A percentile compares a stretch with the other conserved stretches of the same genome.
Conservation (phyloP, 176 grass and related monocot species). For the Ampelocalamus luodianensis region DNA sequence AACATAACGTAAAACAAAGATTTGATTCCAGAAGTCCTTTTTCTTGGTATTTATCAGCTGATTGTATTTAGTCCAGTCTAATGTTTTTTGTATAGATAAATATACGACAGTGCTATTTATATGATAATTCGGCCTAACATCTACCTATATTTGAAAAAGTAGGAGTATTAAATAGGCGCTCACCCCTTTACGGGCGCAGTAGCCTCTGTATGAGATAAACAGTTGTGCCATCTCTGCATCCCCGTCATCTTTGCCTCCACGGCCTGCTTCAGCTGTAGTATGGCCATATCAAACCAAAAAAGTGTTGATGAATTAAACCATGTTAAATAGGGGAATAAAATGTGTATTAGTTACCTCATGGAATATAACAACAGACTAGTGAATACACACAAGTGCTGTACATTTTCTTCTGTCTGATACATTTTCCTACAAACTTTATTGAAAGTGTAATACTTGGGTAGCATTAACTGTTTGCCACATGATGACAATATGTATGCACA, state of each 20-base stretch:
- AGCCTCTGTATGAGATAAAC: conserved; percentile 76
- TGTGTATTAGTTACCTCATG: neutral
- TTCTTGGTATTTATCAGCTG: no score
- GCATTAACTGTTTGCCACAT: neutral
- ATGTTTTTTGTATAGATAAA: no score
- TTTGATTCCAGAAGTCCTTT: no score
- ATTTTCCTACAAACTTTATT: neutral
- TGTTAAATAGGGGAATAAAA: conserved; percentile 16
- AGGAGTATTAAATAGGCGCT: no score
- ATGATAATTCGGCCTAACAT: no score
- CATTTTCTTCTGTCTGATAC: neutral
- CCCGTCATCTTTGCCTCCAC: conserved; percentile 29
- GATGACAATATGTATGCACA: neutral
- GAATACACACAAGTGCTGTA: no score
- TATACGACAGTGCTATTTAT: no score
- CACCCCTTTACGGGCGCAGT: conserved; percentile 89
- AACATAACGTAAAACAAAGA: no score
- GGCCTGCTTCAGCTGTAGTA: conserved; percentile 52
- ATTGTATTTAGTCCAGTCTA: no score
- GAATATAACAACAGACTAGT: no score
- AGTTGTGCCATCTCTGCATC: conserved; percentile 69
- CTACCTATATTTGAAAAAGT: no score
- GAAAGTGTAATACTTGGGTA: neutral
- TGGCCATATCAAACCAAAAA: conserved; percentile 30
- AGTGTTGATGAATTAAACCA: conserved; percentile 11